Conservation (phyloP, 73 alveolate genomes). For the Halteria grandinella region DNA sequence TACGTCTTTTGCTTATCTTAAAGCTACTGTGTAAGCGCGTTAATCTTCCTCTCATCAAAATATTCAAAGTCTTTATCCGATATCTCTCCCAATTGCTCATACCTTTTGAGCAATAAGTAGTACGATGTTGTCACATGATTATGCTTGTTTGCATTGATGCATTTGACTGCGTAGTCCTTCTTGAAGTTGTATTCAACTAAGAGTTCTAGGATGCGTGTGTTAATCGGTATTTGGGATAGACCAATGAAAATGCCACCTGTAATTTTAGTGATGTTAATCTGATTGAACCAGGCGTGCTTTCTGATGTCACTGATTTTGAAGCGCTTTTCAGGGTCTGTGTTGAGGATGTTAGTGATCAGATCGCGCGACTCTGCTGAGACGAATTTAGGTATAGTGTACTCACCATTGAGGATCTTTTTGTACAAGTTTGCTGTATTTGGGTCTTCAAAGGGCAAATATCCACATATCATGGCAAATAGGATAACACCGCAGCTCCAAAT, state of each 20-base stretch:
- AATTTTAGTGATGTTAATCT: conserved; percentile 29
- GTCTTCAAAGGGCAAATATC: conserved; percentile 90
- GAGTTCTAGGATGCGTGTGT: conserved; percentile 24
- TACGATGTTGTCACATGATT: conserved; percentile 92
- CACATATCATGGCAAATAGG: conserved; percentile 87
- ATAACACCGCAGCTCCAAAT: conserved; percentile 86
- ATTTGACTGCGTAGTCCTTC: conserved; percentile 78
- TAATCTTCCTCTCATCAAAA: conserved; percentile 43
- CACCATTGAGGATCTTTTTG: conserved; percentile 85
- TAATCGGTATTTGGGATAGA: conserved; percentile 45
- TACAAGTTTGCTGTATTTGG: conserved; percentile 82
- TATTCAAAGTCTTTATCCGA: conserved; percentile 43
- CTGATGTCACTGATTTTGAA: conserved; percentile 69
- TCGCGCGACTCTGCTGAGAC: conserved; percentile 70
- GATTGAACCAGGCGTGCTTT: conserved; percentile 89
- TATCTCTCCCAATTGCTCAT: conserved; percentile 71
- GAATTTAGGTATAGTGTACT: conserved; percentile 75
- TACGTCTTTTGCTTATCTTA: neutral
- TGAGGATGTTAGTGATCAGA: conserved; percentile 71
- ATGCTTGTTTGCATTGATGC: conserved; percentile 88
- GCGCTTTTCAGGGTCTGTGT: conserved; percentile 82
- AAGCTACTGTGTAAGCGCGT: neutral
- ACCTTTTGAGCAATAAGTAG: conserved; percentile 85
- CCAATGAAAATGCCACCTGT: conserved; percentile 61
- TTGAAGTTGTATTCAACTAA: conserved; percentile 36